phyloP scores from a whole-genome alignment of 306 rosid genomes.

The Medicago truncatula region DNA sequence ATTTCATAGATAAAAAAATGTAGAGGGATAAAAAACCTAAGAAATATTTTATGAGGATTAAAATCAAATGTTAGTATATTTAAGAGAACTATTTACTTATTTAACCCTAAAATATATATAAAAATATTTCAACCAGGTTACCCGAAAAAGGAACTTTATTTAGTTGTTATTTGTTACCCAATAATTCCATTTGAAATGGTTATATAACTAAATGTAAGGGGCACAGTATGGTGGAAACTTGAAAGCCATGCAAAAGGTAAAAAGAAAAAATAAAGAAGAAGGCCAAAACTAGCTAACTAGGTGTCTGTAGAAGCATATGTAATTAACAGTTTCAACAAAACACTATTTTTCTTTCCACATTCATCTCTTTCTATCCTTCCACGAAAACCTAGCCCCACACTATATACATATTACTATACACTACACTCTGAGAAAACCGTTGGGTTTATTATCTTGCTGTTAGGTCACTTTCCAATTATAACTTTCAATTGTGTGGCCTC shows the following conservation, averaged over 20 bases:
- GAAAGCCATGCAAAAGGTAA: background rate
- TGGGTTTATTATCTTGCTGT: slow-evolving; percentile 51
- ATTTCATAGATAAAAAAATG: too few relatives aligned
- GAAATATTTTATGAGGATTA: too few relatives aligned
- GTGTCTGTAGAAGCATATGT: slow-evolving; percentile 43
- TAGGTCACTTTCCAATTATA: slow-evolving; percentile 55
- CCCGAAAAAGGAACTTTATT: slow-evolving; percentile 46
- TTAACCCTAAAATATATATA: background rate
- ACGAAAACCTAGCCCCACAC: slow-evolving; percentile 50
- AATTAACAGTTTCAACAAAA: slow-evolving; percentile 38
- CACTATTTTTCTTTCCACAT: background rate
- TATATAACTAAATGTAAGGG: slow-evolving; percentile 35
- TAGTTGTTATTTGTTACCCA: slow-evolving; percentile 40
- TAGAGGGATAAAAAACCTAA: too few relatives aligned
- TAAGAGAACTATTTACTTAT: too few relatives aligned
- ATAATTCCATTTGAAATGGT: slow-evolving; percentile 45
- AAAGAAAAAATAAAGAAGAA: background rate
- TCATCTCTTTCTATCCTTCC: slow-evolving; percentile 24
- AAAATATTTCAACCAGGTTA: slow-evolving; percentile 43
- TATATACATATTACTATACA: slow-evolving; percentile 29
- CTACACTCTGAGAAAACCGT: slow-evolving; percentile 54
- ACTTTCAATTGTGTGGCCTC: slow-evolving; percentile 37
- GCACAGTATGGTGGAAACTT: slow-evolving; percentile 21
- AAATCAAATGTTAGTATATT: too few relatives aligned
- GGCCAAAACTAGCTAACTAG: slow-evolving; percentile 37